Base-by-base conservation (phyloP, 2,329 filamentous ascomycete species). In the Sordariomycetes sp. region DNA sequence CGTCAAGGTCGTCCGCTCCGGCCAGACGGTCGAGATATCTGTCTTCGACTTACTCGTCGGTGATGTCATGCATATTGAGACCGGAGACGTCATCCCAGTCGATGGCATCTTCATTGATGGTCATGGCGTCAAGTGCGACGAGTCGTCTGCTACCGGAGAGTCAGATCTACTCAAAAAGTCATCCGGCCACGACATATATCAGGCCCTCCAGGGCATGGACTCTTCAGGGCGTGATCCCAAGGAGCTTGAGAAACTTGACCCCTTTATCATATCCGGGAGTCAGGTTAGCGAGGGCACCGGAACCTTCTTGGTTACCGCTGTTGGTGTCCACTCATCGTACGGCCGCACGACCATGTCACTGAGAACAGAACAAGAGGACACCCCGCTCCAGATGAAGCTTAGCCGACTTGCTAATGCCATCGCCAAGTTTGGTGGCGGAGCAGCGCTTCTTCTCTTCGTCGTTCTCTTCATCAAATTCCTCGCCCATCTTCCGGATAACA, bases 381-480 rank as follows among this genome's bases (percentile, higher is more conserved):
- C 80, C 1, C 79, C 79, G 0, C 69, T 83, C 3, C 80, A 83
- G 65, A 73, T 74, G 64, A 82, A 81, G 67, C 73, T 83, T 3
- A 75, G 71, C 43, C 59, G 64, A 7, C 61, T 71, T 8, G 68
- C 69, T 35, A 59, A 68, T 24, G 65, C 64, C 37, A 72, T 72
- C 55, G 71, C 71, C n/a, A 72, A 70, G 60, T 60, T 70, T 28
- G 80, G 80, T 32, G 83, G 86, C 64, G 82, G 82, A 58, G 85
- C 89, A 35, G 88, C 88, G 52, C 70, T 88, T 16, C 71, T 92
- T 8, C 76, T 93, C 22, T 93, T 94, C 68, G 72, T 90, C 57
- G 86, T 90, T 25, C 76, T 92, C 14, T 83, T 92, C 65, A 89
- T 93, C 74, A 86, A 89, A 65, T 93, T 91, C 67, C 74, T 89